These are phyloP conservation scores for Fusarium veterinarium DNA, from an alignment of 2,329 filamentous ascomycete species.

Conservation along the genomic window DNA sequence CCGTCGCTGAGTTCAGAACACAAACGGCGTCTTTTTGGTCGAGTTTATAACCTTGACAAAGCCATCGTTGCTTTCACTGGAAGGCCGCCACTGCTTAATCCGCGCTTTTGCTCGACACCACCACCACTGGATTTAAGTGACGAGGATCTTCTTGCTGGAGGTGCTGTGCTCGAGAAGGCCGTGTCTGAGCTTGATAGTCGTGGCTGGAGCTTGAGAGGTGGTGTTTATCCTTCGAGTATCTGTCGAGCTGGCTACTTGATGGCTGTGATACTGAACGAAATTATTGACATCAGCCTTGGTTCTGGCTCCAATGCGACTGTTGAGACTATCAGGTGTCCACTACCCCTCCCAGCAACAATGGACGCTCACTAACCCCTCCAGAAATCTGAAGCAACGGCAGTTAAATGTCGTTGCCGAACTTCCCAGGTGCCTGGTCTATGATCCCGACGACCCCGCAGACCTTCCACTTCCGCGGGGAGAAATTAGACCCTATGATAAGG, in stretches of 20 bases:
- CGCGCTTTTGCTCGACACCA: background rate
- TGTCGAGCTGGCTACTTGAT: background rate
- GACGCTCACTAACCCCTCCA: accelerated
- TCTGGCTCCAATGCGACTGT: background rate
- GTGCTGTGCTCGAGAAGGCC: background rate
- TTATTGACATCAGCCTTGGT: background rate
- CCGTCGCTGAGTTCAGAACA: background rate
- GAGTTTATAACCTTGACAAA: conserved; percentile 2
- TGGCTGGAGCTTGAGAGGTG: background rate
- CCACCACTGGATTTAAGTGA: conserved; percentile 2
- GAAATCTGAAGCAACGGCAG: background rate
- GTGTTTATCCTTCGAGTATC: background rate
- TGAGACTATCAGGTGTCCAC: background rate
- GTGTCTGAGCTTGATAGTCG: background rate
- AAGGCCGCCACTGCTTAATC: background rate
- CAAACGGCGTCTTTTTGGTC: background rate
- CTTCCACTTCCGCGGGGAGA: background rate
- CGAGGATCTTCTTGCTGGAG: background rate
- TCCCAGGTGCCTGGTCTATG: background rate
- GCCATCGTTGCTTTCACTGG: conserved; percentile 7
- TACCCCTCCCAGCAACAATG: accelerated
- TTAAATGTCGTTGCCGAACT: background rate
- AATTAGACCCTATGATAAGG: accelerated
- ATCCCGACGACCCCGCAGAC: background rate
- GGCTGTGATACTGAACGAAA: background rate